Evolutionary conservation across 305 asterid genomes (phyloP), one percentile per base, ranked within the genome.

Genomic region (Fraxinus sp.): DNA sequence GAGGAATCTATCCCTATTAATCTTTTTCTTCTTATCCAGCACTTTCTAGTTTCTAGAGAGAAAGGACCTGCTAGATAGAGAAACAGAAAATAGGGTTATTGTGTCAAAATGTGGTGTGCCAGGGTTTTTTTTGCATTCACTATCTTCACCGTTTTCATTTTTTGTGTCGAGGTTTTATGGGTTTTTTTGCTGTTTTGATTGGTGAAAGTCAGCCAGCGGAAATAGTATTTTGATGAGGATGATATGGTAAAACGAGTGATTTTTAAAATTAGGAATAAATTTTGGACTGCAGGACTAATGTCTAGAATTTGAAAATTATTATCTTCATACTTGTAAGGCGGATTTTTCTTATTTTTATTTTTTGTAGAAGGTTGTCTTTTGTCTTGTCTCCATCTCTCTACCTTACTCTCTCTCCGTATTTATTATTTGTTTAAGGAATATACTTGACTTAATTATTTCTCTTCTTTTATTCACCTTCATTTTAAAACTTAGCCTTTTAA

Each of bases 11-110:
- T 20, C 72, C 78, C 49, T 20, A 11, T 43, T 18, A 55, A 55
- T 82, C 71, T 57, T 26, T 46, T 33, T 49, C 11, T 79, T 74
- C 20, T 78, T 79, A 52, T 32, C 16, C 32, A 77, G n/a, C 66
- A 5, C 70, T 46, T 66, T 49, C 14, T 74, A 66, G 13, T 79
- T 36, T 36, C 14, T 11, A 32, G 74, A 68, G 4, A 52, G 4
- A 52, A 30, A 8, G 28, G 3, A 30, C 9, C 46, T 59, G 3
- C 18, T 59, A 35, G 75, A 35, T 78, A 71, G 79, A 49, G 37
- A 77, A 77, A 78, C 57, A 32, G 43, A 57, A 72, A 22, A 57
- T 52, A 14, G 35, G 3, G n/a, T 28, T 22, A 2, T 18, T 2
- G 32, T 18, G 28, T 62, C 5, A 62, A 62, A 2, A 1, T 20